These are phyloP conservation scores for Tinospora cordifolia DNA, from an alignment of 164 flowering plant species.

Conservation along the genomic window DNA sequence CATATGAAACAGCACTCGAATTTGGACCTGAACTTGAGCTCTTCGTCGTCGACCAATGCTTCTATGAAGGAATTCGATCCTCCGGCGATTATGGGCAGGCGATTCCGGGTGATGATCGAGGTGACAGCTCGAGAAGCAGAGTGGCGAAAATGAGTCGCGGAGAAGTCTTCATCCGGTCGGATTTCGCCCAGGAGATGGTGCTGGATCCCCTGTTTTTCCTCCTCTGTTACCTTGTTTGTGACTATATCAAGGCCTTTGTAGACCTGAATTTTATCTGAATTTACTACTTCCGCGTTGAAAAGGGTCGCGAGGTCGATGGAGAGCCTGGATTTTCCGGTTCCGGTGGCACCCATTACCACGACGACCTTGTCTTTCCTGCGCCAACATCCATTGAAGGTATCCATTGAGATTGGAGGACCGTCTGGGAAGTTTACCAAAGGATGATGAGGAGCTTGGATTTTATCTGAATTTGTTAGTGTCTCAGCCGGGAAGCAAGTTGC, in stretches of 20 bases:
- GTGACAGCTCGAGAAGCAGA: slow-evolving; percentile 32
- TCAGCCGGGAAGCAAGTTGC: slow-evolving; percentile 14
- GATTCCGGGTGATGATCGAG: slow-evolving; percentile 31
- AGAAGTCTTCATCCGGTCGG: slow-evolving; percentile 45
- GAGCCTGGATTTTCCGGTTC: slow-evolving; percentile 72
- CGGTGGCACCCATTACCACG: slow-evolving; percentile 79
- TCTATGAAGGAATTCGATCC: slow-evolving; percentile 79
- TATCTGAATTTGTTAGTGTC: neutral
- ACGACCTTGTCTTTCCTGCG: slow-evolving; percentile 60
- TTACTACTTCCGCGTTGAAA: slow-evolving; percentile 58
- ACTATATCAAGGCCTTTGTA: slow-evolving; percentile 57
- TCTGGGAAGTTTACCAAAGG: slow-evolving; percentile 32
- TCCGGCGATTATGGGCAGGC: slow-evolving; percentile 73
- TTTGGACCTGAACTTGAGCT: slow-evolving; percentile 26
- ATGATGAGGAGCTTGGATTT: slow-evolving; percentile 1
- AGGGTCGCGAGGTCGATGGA: slow-evolving; percentile 68
- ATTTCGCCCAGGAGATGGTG: slow-evolving; percentile 63
- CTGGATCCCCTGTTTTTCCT: slow-evolving; percentile 52
- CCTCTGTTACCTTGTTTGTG: slow-evolving; percentile 77
- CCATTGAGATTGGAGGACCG: slow-evolving; percentile 21
- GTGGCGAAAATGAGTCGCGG: slow-evolving; percentile 38
- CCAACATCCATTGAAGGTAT: slow-evolving; percentile 21
- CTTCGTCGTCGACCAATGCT: slow-evolving; percentile 40
- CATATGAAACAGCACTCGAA: slow-evolving; percentile 73
- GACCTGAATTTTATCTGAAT: slow-evolving; percentile 85